These are phyloP conservation scores for Cladorrhinum sp. DNA, from an alignment of 2,329 filamentous ascomycete genomes.

Conservation along the genomic window DNA sequence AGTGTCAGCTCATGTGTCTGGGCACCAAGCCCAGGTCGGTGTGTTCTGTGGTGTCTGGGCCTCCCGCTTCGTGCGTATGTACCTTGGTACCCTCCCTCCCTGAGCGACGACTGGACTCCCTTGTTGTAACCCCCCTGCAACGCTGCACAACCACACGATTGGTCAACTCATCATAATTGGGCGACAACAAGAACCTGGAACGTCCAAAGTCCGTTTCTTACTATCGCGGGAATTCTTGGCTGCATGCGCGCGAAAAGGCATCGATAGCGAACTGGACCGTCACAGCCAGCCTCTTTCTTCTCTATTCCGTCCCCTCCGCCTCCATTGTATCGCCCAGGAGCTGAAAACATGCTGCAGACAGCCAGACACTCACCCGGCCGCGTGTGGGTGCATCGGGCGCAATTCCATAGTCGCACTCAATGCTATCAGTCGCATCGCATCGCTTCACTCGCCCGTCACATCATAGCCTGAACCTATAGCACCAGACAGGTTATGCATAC, in stretches of 20 bases:
- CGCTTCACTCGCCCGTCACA: not conserved
- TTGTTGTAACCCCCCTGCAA: not conserved
- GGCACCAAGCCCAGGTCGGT: not conserved
- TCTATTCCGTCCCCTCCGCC: too few species aligned
- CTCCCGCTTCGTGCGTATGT: not conserved
- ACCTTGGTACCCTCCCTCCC: not conserved
- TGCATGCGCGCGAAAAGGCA: not conserved
- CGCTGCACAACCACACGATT: not conserved
- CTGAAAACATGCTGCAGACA: not conserved
- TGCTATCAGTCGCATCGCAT: not conserved
- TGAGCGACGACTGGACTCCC: too few species aligned
- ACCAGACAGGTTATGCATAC: not conserved
- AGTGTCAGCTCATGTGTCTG: not conserved
- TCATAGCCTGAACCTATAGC: not conserved
- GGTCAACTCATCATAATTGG: not conserved
- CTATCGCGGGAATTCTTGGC: not conserved
- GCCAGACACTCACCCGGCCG: not conserved
- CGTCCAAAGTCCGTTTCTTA: not conserved
- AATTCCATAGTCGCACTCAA: not conserved
- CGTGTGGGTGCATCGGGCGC: not conserved
- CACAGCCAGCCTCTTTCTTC: not conserved
- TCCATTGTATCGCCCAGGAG: not conserved
- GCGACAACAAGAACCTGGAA: conserved; percentile 1
- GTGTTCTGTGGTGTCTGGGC: not conserved
- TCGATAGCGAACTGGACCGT: not conserved